phyloP scores from a whole-genome alignment of 495 filamentous ascomycete species.

The Cudoniella acicularis region DNA sequence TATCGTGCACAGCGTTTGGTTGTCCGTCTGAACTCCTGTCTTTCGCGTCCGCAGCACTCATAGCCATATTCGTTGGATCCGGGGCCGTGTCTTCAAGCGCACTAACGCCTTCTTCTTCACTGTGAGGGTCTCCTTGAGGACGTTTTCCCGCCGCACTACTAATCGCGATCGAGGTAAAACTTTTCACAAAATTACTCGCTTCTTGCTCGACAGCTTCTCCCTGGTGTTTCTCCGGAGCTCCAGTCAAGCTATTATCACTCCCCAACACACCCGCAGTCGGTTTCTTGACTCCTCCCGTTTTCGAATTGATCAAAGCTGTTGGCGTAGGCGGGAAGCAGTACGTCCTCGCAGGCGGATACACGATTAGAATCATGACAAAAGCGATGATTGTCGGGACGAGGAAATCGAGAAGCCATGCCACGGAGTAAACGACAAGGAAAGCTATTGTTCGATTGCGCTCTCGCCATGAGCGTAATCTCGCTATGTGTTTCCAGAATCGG shows the following conservation, averaged over 20 bases:
- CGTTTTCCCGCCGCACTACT: conserved; percentile 72
- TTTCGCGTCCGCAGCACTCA: conserved; percentile 55
- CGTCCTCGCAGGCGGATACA: conserved; percentile 58
- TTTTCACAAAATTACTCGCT: conserved; percentile 75
- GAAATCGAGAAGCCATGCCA: conserved; percentile 74
- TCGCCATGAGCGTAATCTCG: conserved; percentile 73
- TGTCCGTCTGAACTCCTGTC: conserved; percentile 44
- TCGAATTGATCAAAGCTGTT: conserved; percentile 57
- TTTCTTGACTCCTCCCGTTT: conserved; percentile 63
- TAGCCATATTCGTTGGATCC: conserved; percentile 56
- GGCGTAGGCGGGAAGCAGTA: conserved; percentile 74
- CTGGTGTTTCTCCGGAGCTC: conserved; percentile 78
- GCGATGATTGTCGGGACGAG: conserved; percentile 57
- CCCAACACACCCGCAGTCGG: conserved; percentile 67
- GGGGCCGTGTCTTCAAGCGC: conserved; percentile 39
- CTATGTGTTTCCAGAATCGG: conserved; percentile 67
- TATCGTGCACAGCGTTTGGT: conserved; percentile 57
- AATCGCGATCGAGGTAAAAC: conserved; percentile 69
- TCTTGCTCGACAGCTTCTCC: conserved; percentile 87
- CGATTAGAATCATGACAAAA: conserved; percentile 60
- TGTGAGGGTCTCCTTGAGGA: conserved; percentile 40
- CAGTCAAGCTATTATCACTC: conserved; percentile 74
- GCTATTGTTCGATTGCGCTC: conserved; percentile 64
- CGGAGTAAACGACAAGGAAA: conserved; percentile 69
- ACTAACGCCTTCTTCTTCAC: conserved; percentile 14